A percentile compares a stretch with the other conserved stretches of the same genome.
Conservation (phyloP, 306 rosid species). For the Sphenostylis stenocarpa region DNA sequence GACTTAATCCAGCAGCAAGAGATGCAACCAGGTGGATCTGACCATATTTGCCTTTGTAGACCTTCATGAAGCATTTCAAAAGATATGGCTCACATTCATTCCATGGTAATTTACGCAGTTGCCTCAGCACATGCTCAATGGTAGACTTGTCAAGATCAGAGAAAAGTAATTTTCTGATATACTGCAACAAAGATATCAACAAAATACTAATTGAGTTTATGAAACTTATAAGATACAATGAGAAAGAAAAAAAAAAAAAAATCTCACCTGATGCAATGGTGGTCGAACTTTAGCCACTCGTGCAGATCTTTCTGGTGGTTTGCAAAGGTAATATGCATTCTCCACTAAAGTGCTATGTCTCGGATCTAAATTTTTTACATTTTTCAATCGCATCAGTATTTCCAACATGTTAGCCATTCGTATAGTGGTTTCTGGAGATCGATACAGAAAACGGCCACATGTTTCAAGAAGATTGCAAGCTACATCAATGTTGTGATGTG, state of each 20-base stretch:
- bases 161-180: slow-evolving; percentile 88
- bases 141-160: slow-evolving; percentile 96
- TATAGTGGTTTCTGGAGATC: slow-evolving; percentile 93
- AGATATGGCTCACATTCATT: slow-evolving; percentile 87
- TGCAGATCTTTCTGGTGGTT: slow-evolving; percentile 98
- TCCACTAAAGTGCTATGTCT: slow-evolving; percentile 97
- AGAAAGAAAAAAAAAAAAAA: slow-evolving; percentile 9
- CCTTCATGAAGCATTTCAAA: slow-evolving; percentile 97
- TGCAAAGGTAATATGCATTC: slow-evolving; percentile 98
- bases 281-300: slow-evolving; percentile 94
- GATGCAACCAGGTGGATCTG: slow-evolving; percentile 96
- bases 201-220: slow-evolving; percentile 10
- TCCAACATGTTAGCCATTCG: slow-evolving; percentile 98
- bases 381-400: slow-evolving; percentile 97
- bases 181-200: slow-evolving; percentile 54
- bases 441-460: slow-evolving; percentile 95
- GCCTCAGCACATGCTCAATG: slow-evolving; percentile 95
- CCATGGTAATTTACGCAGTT: slow-evolving; percentile 98
- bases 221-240: background rate
- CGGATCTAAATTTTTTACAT: slow-evolving; percentile 99
- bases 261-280: slow-evolving; percentile 90
- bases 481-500: slow-evolving; percentile 98
- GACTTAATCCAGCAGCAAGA: slow-evolving; percentile 97
- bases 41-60: slow-evolving; percentile 96
- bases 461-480: slow-evolving; percentile 99